These are phyloP conservation scores for Irpex rosettiformis DNA, from an alignment of 1,284 basidiomycete species.

Conservation along the genomic window DNA sequence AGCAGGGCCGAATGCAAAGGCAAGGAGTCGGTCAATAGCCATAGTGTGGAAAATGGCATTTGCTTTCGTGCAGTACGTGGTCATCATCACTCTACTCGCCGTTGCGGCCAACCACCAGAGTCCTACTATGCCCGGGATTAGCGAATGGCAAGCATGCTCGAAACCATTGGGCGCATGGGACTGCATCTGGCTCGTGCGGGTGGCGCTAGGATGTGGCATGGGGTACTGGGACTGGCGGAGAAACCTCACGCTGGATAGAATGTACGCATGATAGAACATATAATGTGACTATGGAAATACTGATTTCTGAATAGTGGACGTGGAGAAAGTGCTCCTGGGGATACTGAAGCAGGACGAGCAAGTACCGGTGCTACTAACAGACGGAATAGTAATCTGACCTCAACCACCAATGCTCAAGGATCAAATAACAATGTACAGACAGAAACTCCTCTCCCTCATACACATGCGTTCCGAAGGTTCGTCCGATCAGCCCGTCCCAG, in stretches of 20 bases:
- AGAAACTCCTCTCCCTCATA: slow-evolving; percentile 11
- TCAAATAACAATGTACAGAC: not conserved
- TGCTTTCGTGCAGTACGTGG: slow-evolving; percentile 34
- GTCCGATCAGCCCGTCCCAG: slow-evolving; percentile 18
- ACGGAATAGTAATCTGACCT: not conserved
- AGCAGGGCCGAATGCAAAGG: slow-evolving; percentile 50
- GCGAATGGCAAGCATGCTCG: slow-evolving; percentile 65
- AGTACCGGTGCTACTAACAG: not conserved
- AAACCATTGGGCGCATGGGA: slow-evolving; percentile 71
- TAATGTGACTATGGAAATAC: not conserved
- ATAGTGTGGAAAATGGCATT: slow-evolving; percentile 53
- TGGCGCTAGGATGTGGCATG: slow-evolving; percentile 46
- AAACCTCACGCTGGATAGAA: slow-evolving; percentile 22
- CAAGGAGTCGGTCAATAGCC: slow-evolving; percentile 55
- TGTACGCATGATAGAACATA: not conserved
- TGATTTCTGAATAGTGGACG: not conserved
- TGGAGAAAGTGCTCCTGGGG: not conserved
- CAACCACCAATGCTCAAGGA: not conserved
- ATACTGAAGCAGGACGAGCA: slow-evolving; percentile 10
- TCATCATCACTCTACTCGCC: slow-evolving; percentile 52
- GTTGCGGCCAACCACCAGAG: slow-evolving; percentile 49
- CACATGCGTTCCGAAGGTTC: slow-evolving; percentile 33
- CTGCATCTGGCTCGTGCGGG: slow-evolving; percentile 62
- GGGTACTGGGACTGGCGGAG: slow-evolving; percentile 60
- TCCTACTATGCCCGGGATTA: slow-evolving; percentile 37